These are phyloP conservation scores for Fusarium sp. DNA, from an alignment of 2,329 filamentous ascomycete genomes.

Conservation along the genomic window DNA sequence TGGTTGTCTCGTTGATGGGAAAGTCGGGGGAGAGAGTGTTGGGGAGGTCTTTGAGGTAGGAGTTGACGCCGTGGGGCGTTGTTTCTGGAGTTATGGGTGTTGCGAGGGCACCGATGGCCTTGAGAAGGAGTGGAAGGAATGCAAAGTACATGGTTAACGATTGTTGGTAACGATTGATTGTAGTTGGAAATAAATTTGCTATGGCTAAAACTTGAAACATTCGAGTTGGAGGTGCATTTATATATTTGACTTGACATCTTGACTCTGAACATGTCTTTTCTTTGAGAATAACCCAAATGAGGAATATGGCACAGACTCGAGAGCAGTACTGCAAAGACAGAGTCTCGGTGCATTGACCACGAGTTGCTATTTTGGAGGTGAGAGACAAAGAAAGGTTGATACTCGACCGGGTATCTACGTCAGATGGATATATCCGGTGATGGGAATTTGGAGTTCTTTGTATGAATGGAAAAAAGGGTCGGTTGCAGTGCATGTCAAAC, in stretches of 20 bases:
- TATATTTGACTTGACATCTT: neutral
- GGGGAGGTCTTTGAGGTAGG: neutral
- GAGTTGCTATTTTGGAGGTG: conserved; percentile 1
- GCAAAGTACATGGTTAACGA: conserved; percentile 3
- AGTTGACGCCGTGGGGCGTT: neutral
- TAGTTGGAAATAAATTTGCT: neutral
- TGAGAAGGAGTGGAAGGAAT: conserved; percentile 2
- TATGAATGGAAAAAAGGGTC: neutral
- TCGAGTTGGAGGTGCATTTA: conserved; percentile 7
- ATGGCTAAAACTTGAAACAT: too few species aligned
- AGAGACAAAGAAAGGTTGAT: conserved; percentile 14
- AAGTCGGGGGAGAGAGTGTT: neutral
- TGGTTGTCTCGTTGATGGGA: neutral
- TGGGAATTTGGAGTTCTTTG: neutral
- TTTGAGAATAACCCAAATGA: neutral
- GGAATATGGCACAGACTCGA: neutral
- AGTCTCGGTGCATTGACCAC: neutral
- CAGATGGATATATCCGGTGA: neutral
- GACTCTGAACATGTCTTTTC: neutral
- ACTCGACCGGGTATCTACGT: neutral
- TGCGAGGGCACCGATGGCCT: neutral
- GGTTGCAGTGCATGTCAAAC: neutral
- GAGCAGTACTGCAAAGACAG: neutral
- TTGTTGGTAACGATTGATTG: conserved; percentile 1
- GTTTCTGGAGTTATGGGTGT: neutral